These are phyloP conservation scores for Pugionium dolabratum DNA, from an alignment of 345 rosid species.

Conservation along the genomic window DNA sequence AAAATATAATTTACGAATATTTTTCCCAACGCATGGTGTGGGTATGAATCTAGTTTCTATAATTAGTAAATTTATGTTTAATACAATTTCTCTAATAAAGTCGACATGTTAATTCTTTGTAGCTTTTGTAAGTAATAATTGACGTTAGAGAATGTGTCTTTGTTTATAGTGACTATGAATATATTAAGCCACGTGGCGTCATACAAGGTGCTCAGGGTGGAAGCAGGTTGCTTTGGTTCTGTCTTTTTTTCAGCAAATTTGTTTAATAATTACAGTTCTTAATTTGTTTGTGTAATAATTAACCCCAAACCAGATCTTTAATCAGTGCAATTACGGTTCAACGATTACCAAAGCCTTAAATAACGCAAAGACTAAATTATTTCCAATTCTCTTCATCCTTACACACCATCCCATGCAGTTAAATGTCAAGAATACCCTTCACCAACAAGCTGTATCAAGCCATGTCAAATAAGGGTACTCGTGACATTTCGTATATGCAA, in stretches of 20 bases:
- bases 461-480: conserved; percentile 37
- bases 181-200: conserved; percentile 22
- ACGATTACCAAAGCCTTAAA: conserved; percentile 25
- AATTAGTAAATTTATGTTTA: too few relatives aligned
- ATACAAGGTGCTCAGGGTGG: conserved; percentile 38
- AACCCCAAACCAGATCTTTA: not conserved
- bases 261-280: too few relatives aligned
- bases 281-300: too few relatives aligned
- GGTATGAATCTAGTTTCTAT: not conserved
- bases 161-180: not conserved
- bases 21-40: too few relatives aligned
- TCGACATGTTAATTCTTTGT: not conserved
- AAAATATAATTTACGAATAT: too few relatives aligned
- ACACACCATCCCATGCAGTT: conserved; percentile 35
- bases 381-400: conserved; percentile 14
- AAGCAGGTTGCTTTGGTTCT: conserved; percentile 34
- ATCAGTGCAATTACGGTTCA: conserved; percentile 21
- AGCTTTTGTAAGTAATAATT: not conserved
- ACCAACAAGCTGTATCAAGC: conserved; percentile 10
- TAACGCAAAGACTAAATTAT: conserved; percentile 29
- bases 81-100: too few relatives aligned
- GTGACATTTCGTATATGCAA: conserved; percentile 47
- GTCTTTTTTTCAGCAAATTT: not conserved
- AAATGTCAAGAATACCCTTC: conserved; percentile 43
- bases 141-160: conserved; percentile 6